Evolutionary conservation across 257 asterid species (phyloP).

Genomic region (Ophiorrhiza pumila): DNA sequence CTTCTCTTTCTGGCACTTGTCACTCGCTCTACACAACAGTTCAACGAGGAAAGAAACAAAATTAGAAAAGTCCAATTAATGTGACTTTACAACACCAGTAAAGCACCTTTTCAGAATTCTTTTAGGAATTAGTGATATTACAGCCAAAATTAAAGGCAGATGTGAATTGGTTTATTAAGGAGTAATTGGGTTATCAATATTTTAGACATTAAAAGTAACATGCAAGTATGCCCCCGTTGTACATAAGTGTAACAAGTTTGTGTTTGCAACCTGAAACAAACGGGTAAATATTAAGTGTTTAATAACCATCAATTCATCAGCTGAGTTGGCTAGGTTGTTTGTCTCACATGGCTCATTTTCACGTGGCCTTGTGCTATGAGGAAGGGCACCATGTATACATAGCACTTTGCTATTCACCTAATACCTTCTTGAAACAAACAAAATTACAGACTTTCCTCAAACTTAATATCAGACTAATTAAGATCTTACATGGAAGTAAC

Average conservation of each 20-base stretch:
- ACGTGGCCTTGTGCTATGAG: too few relatives aligned
- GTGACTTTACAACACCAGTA: neutral
- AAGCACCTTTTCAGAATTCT: neutral
- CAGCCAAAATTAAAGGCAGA: neutral
- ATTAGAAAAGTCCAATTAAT: conserved; percentile 5
- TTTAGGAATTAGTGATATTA: neutral
- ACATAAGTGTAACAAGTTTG: neutral
- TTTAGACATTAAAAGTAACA: neutral
- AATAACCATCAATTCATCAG: too few relatives aligned
- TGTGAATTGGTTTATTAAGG: neutral
- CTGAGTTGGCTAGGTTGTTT: too few relatives aligned
- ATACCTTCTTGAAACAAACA: too few relatives aligned
- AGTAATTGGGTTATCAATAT: neutral
- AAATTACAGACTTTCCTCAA: neutral
- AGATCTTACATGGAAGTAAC: neutral
- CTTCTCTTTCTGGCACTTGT: conserved; percentile 60
- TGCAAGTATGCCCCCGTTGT: neutral
- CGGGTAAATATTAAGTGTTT: too few relatives aligned
- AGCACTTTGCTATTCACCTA: too few relatives aligned
- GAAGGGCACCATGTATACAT: too few relatives aligned
- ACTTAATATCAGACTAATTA: neutral
- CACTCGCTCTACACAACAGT: conserved; percentile 46
- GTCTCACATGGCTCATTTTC: too few relatives aligned
- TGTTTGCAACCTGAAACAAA: neutral
- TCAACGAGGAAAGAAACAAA: neutral